These are phyloP conservation scores for Kwoniella mangroviensis DNA, from an alignment of 768 basidiomycete genomes.

Conservation along the genomic window DNA sequence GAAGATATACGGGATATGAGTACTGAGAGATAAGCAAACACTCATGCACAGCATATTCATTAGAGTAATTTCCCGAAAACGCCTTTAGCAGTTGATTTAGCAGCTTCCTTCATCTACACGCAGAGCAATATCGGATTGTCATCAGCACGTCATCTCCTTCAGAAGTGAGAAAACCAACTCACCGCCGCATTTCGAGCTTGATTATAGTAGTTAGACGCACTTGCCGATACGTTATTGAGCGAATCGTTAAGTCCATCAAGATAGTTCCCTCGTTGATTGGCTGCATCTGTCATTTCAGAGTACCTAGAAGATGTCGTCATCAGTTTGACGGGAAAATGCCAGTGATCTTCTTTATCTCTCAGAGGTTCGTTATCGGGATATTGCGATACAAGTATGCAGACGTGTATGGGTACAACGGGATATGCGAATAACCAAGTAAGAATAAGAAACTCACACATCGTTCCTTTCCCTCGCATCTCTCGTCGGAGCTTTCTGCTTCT, in stretches of 20 bases:
- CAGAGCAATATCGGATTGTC: neutral
- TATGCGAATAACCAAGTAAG: neutral
- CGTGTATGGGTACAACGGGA: neutral
- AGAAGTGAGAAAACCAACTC: constrained; percentile 18
- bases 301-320: constrained; percentile 30
- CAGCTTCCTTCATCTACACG: constrained; percentile 53
- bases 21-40: neutral
- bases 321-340: neutral
- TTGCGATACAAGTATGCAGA: neutral
- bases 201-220: constrained; percentile 46
- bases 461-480: constrained; percentile 44
- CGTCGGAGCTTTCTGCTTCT: constrained; percentile 35
- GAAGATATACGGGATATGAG: neutral
- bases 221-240: constrained; percentile 43
- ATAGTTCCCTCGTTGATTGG: constrained; percentile 47
- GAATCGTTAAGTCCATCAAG: constrained; percentile 50
- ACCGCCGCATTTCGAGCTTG: constrained; percentile 53
- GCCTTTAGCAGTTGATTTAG: constrained; percentile 51
- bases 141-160: constrained; percentile 18
- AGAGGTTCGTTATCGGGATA: too few relatives aligned
- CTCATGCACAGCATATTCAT: neutral
- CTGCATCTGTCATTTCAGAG: constrained; percentile 53
- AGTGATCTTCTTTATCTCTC: neutral
- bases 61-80: constrained; percentile 50
- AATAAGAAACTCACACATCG: constrained; percentile 45